Base-by-base conservation (phyloP, 148 eudicot species). In the Vaccinium darrowii region DNA sequence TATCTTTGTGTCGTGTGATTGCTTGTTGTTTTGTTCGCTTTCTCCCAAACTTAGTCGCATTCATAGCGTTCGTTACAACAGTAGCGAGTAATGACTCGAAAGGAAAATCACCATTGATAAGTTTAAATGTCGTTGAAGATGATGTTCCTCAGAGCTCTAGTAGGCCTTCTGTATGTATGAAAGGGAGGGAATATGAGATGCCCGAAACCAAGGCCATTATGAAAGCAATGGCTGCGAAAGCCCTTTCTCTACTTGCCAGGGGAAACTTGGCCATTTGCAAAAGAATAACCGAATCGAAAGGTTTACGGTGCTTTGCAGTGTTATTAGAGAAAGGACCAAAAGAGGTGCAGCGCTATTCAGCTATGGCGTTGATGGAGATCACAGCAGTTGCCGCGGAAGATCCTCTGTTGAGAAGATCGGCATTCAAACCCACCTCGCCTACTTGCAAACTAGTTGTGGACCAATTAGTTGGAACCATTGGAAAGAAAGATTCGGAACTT, bases 141-240 rank as follows among this genome's bases (percentile, higher is more conserved):
- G 63, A 53, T 30, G 60, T 52, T 16, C 25, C 54, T 16, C 36
- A 78, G 36, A 23, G n/a, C 47, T 49, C 1, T 4, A 43, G 27
- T 8, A n/a, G 39, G 39, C 39, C 39, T 36, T 36, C 3, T 1
- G 2, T 78, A 14, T 5, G 36, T 1, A 39, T 43, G 72, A 25
- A 79, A n/a, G 82, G 82, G 69, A 79, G 82, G 50, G 82, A 79
- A 33, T 1, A 6, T n/a, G 82, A 79, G 25, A 69, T 57, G 5
- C 82, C 82, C 3, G 49, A 0, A 1, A 79, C 82, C 49, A 79
- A 79, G 50, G n/a, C 50, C 23, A 33, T 18, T 19, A 79, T 79
- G 82, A 79, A 79, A 57, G 82, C 69, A 56, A 79, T 79, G 82
- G 82, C 82, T 16, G 82, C 82, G 8, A 79, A 67, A 19, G 82